These are phyloP conservation scores for Pulveroboletus sp. DNA, from an alignment of 768 basidiomycete species.

Conservation along the genomic window DNA sequence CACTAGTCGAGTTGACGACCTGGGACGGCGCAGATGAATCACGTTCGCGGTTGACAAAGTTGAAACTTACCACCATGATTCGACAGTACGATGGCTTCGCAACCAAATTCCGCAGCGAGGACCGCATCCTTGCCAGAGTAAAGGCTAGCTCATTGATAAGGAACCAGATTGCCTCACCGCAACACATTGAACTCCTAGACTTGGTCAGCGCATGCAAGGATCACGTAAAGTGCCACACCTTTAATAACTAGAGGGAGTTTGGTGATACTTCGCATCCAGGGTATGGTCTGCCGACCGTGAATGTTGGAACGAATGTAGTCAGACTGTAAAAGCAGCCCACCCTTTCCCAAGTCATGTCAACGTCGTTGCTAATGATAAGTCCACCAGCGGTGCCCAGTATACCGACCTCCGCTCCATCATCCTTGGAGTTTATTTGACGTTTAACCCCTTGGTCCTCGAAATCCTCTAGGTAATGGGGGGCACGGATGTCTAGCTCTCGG, in stretches of 20 bases:
- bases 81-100: constrained; percentile 83
- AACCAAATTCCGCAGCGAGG: constrained; percentile 76
- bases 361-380: constrained; percentile 60
- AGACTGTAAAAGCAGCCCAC: constrained; percentile 29
- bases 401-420: constrained; percentile 35
- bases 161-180: constrained; percentile 38
- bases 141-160: constrained; percentile 1
- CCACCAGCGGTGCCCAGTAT: constrained; percentile 64
- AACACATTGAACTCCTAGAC: constrained; percentile 67
- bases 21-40: constrained; percentile 5
- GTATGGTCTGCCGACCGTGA: constrained; percentile 52
- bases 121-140: constrained; percentile 65
- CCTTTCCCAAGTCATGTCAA: constrained; percentile 75
- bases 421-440: constrained; percentile 22
- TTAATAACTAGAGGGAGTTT: constrained; percentile 72
- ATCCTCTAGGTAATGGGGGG: constrained; percentile 54
- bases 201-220: constrained; percentile 7
- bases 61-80: constrained; percentile 76
- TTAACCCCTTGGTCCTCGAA: constrained; percentile 40
- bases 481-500: constrained; percentile 68
- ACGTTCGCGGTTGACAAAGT: background rate
- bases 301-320: background rate
- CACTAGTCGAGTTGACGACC: constrained; percentile 83
- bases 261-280: constrained; percentile 69
- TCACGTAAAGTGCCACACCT: constrained; percentile 36